phyloP scores from a whole-genome alignment of 148 eudicot genomes.

The Cornus controversa region DNA sequence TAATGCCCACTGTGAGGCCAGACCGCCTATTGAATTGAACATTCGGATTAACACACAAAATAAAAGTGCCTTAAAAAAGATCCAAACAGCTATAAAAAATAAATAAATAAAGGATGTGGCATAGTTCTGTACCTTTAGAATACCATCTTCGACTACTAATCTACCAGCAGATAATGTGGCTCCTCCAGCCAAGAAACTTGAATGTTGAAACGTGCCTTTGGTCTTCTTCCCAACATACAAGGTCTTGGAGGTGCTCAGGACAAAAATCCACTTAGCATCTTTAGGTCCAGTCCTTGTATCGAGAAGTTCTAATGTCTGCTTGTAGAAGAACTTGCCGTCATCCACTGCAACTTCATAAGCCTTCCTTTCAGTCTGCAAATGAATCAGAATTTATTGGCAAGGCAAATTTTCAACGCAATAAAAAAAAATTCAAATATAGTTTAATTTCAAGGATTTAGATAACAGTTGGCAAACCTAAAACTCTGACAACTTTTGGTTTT shows the following conservation, averaged over 20 bases:
- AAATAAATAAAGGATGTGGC: neutral
- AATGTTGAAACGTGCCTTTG: slow-evolving; percentile 43
- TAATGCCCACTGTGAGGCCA: slow-evolving; percentile 91
- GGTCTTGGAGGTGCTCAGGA: slow-evolving; percentile 33
- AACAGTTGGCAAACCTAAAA: neutral
- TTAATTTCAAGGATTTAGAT: neutral
- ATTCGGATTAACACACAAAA: neutral
- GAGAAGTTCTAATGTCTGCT: slow-evolving; percentile 25
- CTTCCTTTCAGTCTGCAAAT: slow-evolving; percentile 33
- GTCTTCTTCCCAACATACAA: slow-evolving; percentile 34
- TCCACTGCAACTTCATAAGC: slow-evolving; percentile 34
- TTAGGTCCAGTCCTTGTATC: slow-evolving; percentile 23
- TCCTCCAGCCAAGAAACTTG: slow-evolving; percentile 46
- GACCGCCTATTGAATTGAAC: slow-evolving; percentile 27
- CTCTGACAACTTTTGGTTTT: neutral
- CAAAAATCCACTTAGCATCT: slow-evolving; percentile 44
- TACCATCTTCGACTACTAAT: slow-evolving; percentile 33
- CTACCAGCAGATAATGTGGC: slow-evolving; percentile 47
- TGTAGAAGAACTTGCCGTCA: slow-evolving; percentile 34
- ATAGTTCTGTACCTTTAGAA: slow-evolving; percentile 24
- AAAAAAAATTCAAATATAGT: neutral
- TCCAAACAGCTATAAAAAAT: neutral
- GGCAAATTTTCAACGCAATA: neutral
- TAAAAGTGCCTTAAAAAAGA: neutral
- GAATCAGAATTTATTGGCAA: neutral